phyloP scores from a whole-genome alignment of 179 eudicot genomes.

The Amaranthus tricolor region DNA sequence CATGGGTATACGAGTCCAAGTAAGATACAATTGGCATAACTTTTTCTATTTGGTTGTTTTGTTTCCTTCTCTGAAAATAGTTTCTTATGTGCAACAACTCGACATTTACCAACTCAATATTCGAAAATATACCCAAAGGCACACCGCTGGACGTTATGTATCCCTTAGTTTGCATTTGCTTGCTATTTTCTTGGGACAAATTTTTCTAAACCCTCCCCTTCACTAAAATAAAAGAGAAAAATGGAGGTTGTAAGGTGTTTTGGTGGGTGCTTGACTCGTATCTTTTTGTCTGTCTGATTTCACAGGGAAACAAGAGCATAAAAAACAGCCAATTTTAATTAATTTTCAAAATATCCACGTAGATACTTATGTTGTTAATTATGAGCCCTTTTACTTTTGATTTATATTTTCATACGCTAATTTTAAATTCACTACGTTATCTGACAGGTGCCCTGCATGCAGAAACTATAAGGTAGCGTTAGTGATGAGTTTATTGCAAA shows the following conservation, averaged over 20 bases:
- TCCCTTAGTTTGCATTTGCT: neutral
- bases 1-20: too few species aligned
- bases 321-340: neutral
- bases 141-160: neutral
- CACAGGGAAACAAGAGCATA: neutral
- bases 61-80: too few species aligned
- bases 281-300: neutral
- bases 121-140: too few species aligned
- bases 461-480: constrained; percentile 81
- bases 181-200: neutral
- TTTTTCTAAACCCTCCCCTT: neutral
- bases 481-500: constrained; percentile 5
- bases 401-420: constrained; percentile 3
- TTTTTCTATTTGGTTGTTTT: too few species aligned
- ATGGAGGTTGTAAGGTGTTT: neutral
- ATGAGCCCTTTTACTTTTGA: neutral
- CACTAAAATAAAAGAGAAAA: neutral
- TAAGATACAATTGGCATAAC: too few species aligned
- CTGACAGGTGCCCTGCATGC: constrained; percentile 98
- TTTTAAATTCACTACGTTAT: constrained; percentile 18
- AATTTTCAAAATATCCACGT: neutral
- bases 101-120: too few species aligned
- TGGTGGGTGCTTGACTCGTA: neutral
- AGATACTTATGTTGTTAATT: neutral
- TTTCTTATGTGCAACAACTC: too few species aligned